Conservation (phyloP, 495 filamentous ascomycete species). For the Xylaria venustula region DNA sequence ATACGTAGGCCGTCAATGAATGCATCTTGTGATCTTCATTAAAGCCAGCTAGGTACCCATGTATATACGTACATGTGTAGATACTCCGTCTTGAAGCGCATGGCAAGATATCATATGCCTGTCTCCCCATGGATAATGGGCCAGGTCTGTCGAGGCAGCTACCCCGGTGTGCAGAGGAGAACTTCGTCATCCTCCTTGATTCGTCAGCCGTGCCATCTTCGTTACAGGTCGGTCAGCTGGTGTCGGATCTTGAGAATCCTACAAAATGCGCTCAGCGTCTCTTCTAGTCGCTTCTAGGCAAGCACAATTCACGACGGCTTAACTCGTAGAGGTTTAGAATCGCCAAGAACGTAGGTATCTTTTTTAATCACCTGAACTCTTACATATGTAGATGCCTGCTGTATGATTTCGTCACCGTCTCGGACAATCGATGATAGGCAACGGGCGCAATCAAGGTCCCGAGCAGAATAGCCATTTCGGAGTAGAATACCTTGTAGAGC, state of each 20-base stretch:
- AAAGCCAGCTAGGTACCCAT: no score
- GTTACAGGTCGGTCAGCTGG: not conserved
- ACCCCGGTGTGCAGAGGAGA: no score
- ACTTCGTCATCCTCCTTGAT: not conserved
- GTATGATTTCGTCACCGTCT: not conserved
- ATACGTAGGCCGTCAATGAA: no score
- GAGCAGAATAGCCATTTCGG: no score
- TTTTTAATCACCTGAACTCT: no score
- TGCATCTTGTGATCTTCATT: no score
- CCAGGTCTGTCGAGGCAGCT: no score
- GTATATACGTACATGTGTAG: no score
- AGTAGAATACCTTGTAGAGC: no score
- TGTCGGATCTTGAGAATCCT: no score
- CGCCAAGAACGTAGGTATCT: not conserved
- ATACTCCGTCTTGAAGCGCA: no score
- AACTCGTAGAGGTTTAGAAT: not conserved
- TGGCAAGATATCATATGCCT: conserved; percentile 6
- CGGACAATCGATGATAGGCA: not conserved
- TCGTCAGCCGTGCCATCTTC: not conserved
- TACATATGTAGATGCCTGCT: not conserved
- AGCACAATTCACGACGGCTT: not conserved
- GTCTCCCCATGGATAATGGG: not conserved
- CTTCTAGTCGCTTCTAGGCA: not conserved
- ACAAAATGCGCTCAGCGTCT: not conserved
- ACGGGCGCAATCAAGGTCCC: no score